Base-by-base conservation (phyloP, 192 early-diverging fungal genomes). In the Backusella psychrophila region DNA sequence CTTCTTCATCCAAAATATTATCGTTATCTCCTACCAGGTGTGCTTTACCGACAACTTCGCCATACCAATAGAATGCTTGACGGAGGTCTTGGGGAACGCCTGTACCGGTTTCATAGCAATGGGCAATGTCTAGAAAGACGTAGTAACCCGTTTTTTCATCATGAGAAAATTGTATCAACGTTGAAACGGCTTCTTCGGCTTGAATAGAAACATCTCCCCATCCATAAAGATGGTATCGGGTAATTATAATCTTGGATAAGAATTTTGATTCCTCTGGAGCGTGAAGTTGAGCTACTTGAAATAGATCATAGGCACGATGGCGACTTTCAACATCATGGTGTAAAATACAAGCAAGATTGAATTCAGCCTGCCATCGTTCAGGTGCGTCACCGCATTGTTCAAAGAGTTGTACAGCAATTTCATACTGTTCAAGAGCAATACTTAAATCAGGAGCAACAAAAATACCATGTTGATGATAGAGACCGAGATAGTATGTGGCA, bases 51-150 rank as follows among this genome's bases (percentile, higher is more conserved):
- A 76, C 70, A 5, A 76, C 36, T 34, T 63, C 33, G 9, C 71
- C 39, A 77, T 80, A 82, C 75, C 78, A 82, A 34, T 66, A 33
- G 67, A 82, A 79, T 1, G 81, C 81, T 66, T 79, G 26, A 21
- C 36, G 23, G 4, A 76, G 49, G 42, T 82, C 72, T 73, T 73
- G 77, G 11, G 63, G 26, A 11, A 78, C 44, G 29, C 81, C 81
- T 34, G 73, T 69, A 12, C 81, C 81, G 14, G 71, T 41, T 69
- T 82, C 77, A 53, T 79, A 82, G 34, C 81, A 82, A 59, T 73
- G 59, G 3, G 77, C 81, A 3, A 82, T 75, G 34, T 79, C 74
- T 17, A 76, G 17, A 33, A 73, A 79, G 1, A 77, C 73, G 29
- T 78, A 69, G 66, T 71, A 49, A 17, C 70, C 70, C 19, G 59